Base-by-base conservation (phyloP, 495 filamentous ascomycete genomes). In the Lophiotrema nucula region DNA sequence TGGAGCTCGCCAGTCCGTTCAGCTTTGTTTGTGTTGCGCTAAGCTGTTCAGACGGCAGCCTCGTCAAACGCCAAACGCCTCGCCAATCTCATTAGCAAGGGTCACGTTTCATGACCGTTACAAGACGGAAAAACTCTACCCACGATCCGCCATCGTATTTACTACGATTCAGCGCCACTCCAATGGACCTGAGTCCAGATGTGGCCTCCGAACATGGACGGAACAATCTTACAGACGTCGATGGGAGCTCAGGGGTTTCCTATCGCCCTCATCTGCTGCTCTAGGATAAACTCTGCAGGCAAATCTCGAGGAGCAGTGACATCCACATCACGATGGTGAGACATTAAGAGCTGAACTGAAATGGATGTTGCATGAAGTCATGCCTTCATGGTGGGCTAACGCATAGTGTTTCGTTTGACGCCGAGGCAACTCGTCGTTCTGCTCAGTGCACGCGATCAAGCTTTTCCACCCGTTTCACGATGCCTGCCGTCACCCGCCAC, bases 341-440 rank as follows among this genome's bases (percentile, higher is more conserved):
- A 8, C 31, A 8, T 8, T 35, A 35, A 8, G 8, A 35, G 15
- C 8, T 35, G 31, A 35, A 8, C 8, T 35, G 31, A 35, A 15
- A 35, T 8, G 31, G 31, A 35, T 35, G 31, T 8, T 12, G 43
- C 35, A 26, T 15, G 27, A 47, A 39, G 13, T 21, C 3, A 21
- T 18, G 18, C 26, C 28, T 19, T 45, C 27, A 4, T 11, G 24
- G 6, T 26, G 25, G 1, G 41, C 44, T 28, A 49, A 28, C 42
- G 43, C 49, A 60, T 60, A 24, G 53, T 60, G 57, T 60, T 60
- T 60, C 43, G 50, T 60, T 55, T 60, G 37, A 47, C 57, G 57
- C 57, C 44, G 49, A 42, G 50, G 49, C 49, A 49, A 18, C 23
- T 21, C 27, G 10, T 22, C 13, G 25, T 35, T 31, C 2, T 18